These are phyloP conservation scores for Rosa multiflora DNA, from an alignment of 306 rosid species.

Conservation along the genomic window DNA sequence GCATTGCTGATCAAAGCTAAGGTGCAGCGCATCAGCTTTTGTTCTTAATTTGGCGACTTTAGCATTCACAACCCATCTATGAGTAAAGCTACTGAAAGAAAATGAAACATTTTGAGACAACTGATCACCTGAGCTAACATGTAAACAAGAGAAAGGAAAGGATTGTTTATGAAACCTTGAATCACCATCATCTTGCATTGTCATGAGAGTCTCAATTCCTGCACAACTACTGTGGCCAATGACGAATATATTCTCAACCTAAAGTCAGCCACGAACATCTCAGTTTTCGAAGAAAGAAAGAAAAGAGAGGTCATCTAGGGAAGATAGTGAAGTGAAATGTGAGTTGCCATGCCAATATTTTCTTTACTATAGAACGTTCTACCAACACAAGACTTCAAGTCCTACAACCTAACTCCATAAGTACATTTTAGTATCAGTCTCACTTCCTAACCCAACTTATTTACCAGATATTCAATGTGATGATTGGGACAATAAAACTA, in stretches of 20 bases:
- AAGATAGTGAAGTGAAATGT: background rate
- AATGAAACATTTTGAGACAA: conserved; percentile 9
- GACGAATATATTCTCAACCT: conserved; percentile 84
- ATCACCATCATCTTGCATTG: conserved; percentile 54
- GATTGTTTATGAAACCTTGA: conserved; percentile 46
- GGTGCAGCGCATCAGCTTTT: conserved; percentile 55
- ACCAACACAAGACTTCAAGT: background rate
- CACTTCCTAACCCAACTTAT: background rate
- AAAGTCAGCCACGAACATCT: conserved; percentile 18
- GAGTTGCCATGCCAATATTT: background rate
- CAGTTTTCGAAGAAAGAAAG: background rate
- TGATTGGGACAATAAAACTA: background rate
- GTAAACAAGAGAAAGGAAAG: background rate
- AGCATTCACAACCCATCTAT: conserved; percentile 68
- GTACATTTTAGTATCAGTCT: background rate
- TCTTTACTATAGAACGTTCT: background rate
- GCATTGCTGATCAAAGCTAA: conserved; percentile 77
- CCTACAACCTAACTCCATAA: background rate
- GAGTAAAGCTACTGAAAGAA: conserved; percentile 51
- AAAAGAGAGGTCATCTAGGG: background rate
- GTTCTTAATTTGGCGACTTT: conserved; percentile 66
- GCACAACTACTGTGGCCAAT: conserved; percentile 92
- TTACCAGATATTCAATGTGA: background rate
- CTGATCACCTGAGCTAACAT: conserved; percentile 10
- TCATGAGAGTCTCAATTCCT: conserved; percentile 84